phyloP scores from a whole-genome alignment of 371 early-diverging fungal species.

The Mucor piriformis region DNA sequence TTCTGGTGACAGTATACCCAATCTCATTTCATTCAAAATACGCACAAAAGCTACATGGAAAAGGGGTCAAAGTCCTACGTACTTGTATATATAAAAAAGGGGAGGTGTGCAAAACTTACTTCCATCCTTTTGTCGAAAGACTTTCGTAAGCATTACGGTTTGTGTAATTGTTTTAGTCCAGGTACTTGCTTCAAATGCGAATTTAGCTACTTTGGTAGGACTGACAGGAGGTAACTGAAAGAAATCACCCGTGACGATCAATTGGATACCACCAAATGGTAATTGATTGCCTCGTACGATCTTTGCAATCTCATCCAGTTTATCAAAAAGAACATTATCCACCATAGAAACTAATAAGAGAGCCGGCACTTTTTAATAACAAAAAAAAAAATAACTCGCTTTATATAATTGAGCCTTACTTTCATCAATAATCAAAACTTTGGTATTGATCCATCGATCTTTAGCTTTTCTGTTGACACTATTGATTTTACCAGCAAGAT shows the following conservation, averaged over 20 bases:
- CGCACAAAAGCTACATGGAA: constrained; percentile 62
- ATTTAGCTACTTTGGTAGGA: constrained; percentile 38
- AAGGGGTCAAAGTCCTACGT: no score
- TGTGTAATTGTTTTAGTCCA: constrained; percentile 64
- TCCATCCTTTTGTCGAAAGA: constrained; percentile 66
- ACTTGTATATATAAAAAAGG: no score
- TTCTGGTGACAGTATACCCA: constrained; percentile 60
- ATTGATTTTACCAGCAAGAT: constrained; percentile 50
- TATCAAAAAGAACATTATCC: constrained; percentile 83
- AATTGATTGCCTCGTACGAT: constrained; percentile 32
- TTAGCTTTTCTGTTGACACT: constrained; percentile 28
- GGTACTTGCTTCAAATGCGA: constrained; percentile 75
- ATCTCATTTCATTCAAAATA: constrained; percentile 72
- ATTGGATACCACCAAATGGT: constrained; percentile 94
- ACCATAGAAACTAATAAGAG: constrained; percentile 88
- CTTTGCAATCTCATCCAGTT: constrained; percentile 79
- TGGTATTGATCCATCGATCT: constrained; percentile 66
- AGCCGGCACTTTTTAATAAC: no score
- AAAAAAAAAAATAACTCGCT: constrained; percentile 13
- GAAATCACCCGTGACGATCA: constrained; percentile 91
- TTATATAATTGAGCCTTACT: no score
- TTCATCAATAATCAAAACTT: constrained; percentile 89
- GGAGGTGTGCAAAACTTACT: no score
- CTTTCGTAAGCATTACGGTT: constrained; percentile 59
- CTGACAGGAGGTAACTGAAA: constrained; percentile 93